phyloP scores from a whole-genome alignment of 164 flowering plant species.

The Umbilicus rupestris region DNA sequence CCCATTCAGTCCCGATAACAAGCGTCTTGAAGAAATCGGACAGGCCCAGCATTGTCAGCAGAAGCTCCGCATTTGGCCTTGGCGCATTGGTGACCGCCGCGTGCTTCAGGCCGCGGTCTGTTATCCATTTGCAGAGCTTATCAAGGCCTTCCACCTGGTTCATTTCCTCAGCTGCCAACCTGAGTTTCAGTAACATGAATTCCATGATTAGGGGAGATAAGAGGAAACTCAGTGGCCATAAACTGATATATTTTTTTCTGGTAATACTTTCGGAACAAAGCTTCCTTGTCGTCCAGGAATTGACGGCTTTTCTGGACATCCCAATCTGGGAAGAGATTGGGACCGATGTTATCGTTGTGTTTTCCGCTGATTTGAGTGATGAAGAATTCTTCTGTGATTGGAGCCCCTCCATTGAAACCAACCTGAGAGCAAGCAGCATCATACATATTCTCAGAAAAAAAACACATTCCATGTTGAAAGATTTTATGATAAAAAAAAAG shows the following conservation, averaged over 20 bases:
- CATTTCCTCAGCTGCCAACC: constrained; percentile 44
- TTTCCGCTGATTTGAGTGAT: constrained; percentile 39
- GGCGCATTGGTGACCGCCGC: constrained; percentile 84
- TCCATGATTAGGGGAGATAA: background rate
- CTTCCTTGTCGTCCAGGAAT: constrained; percentile 65
- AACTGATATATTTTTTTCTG: background rate
- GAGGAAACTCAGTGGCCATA: background rate
- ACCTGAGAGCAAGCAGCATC: constrained; percentile 22
- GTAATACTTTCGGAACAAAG: constrained; percentile 14
- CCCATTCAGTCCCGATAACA: constrained; percentile 53
- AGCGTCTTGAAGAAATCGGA: constrained; percentile 41
- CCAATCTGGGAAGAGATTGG: constrained; percentile 49
- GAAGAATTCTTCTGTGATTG: constrained; percentile 61
- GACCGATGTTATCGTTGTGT: constrained; percentile 45
- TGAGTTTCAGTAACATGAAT: constrained; percentile 15
- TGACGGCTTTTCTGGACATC: constrained; percentile 34
- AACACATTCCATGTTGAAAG: background rate
- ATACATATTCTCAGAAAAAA: background rate
- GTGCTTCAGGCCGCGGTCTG: constrained; percentile 53
- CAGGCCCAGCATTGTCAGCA: constrained; percentile 44
- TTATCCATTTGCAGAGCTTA: constrained; percentile 52
- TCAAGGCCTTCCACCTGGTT: constrained; percentile 46
- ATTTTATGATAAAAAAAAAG: background rate
- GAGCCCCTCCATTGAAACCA: constrained; percentile 63
- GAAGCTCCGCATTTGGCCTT: constrained; percentile 52